Evolutionary conservation across 176 grass and related monocot genomes (phyloP).

Genomic region (Guadua angustifolia): DNA sequence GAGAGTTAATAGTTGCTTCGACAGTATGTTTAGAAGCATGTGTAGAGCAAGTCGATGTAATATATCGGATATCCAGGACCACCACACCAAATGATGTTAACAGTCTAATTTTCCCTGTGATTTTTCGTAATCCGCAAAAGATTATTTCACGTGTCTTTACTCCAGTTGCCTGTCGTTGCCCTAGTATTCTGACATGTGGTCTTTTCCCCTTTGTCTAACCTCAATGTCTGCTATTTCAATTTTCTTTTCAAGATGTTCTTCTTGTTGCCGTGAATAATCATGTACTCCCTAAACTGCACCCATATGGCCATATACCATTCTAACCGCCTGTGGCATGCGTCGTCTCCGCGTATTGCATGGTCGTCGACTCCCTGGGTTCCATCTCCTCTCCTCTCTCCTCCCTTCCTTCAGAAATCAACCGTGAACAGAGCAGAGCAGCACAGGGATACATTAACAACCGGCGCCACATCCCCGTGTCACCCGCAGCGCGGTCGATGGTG

Average conservation of each 20-base stretch:
- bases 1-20: slow-evolving; percentile 40
- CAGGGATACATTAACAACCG: too few species aligned
- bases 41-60: slow-evolving; percentile 53
- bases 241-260: background rate
- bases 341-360: too few species aligned
- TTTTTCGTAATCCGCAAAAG: slow-evolving; percentile 23
- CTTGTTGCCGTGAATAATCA: background rate
- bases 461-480: too few species aligned
- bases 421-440: too few species aligned
- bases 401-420: too few species aligned
- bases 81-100: slow-evolving; percentile 49
- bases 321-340: too few species aligned
- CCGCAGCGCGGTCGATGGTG: too few species aligned
- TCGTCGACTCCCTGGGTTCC: too few species aligned
- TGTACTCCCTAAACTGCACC: too few species aligned
- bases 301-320: too few species aligned
- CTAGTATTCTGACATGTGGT: background rate
- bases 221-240: background rate
- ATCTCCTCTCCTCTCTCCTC: too few species aligned
- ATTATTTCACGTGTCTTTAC: background rate
- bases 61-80: slow-evolving; percentile 39
- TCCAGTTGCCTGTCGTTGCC: background rate
- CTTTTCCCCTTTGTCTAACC: background rate
- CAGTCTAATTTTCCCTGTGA: slow-evolving; percentile 34
- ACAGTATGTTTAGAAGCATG: slow-evolving; percentile 55